A percentile compares a stretch with the other conserved stretches of the same genome.
Evolutionary conservation across 768 basidiomycete genomes (phyloP).

Genomic region (Tylopilus subfusipes): DNA sequence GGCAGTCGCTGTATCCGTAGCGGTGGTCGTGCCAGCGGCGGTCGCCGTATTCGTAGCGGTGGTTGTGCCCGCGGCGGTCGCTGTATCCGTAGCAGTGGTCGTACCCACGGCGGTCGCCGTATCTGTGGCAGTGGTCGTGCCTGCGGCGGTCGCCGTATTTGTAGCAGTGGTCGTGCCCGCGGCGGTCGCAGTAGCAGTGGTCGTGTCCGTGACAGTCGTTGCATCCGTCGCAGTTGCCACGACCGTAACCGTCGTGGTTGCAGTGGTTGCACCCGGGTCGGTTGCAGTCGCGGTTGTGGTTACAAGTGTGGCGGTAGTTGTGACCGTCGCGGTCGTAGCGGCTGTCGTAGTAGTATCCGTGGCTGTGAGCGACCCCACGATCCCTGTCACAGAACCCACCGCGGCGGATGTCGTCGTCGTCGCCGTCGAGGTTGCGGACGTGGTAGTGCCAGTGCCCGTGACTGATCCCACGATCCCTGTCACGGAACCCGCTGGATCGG

Average conservation of each 20-base stretch:
- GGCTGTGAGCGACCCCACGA: conserved; percentile 1
- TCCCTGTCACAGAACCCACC: background rate
- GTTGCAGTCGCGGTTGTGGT: background rate
- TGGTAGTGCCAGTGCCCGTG: background rate
- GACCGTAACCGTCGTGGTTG: background rate
- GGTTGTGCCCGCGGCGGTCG: background rate
- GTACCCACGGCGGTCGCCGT: background rate
- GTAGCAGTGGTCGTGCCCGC: background rate
- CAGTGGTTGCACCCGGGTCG: background rate
- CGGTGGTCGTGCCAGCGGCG: background rate
- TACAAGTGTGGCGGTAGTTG: background rate
- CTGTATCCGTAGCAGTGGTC: background rate
- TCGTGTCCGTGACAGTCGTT: background rate
- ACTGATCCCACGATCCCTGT: conserved; percentile 1
- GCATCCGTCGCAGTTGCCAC: background rate
- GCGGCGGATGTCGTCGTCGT: background rate
- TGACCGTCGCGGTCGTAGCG: background rate
- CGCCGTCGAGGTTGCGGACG: background rate
- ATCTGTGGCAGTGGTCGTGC: background rate
- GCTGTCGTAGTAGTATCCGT: background rate
- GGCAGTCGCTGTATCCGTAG: background rate
- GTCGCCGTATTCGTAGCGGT: background rate
- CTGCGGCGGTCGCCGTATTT: background rate
- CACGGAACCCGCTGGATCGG: background rate
- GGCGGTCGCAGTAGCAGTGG: background rate